Base-by-base conservation (phyloP, 495 filamentous ascomycete species). In the Niebla homalea region DNA sequence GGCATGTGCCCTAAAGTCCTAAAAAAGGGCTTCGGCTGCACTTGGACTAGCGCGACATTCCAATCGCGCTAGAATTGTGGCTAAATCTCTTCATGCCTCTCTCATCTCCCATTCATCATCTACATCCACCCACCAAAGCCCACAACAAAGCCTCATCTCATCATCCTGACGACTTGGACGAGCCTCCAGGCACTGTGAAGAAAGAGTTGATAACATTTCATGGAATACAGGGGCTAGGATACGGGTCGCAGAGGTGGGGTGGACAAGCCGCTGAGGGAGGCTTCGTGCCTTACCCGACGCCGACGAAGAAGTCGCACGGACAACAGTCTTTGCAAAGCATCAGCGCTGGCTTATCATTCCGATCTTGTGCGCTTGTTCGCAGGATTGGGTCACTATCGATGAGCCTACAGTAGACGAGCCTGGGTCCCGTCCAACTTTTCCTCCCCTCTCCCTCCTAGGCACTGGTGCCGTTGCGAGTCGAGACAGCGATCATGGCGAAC, bases 401-500 rank as follows among this genome's bases (percentile, higher is more conserved):
- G 29, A 32, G 29, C 29, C 14, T 32, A 32, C 29, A 32, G 29
- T 32, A 32, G 29, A 32, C 29, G 8, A n/a, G 29, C 29, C 29
- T 32, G 29, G 29, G 29, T 11, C 14, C 29, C 14, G 25, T 43
- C 46, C 35, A 48, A 43, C 19, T 49, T 7, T 22, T 41, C 43
- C 51, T 19, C 38, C 49, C 43, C 35, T 21, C 32, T 43, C 19
- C 22, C 39, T 46, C 37, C 48, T 48, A 11, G 29, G 29, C 29
- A 32, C 29, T 32, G 29, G 29, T 32, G 29, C 29, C 29, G 29
- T 32, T 5, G 29, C 37, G 44, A 39, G 38, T 43, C 14, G 16
- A 50, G 47, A 62, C 63, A 55, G 63, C 66, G 63, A 88, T 61
- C 61, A 97, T 96, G 92, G 80, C 89, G 75, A 92, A 93, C 71